These are phyloP conservation scores for Amanita pallidorosea DNA, from an alignment of 768 basidiomycete species.

Conservation along the genomic window DNA sequence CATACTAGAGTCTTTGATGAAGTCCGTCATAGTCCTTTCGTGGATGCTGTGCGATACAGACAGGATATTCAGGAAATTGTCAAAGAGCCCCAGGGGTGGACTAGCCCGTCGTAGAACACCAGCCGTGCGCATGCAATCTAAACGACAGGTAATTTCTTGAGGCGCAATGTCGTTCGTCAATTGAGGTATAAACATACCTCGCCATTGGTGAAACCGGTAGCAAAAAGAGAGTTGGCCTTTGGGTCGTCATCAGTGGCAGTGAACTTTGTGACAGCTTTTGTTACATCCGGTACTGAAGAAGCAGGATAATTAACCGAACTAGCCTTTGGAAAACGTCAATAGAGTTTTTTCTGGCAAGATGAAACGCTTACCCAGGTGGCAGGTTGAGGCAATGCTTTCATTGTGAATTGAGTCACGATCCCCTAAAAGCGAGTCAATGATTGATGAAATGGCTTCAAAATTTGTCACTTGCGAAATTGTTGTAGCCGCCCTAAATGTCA, in stretches of 20 bases:
- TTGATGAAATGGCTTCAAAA: background rate
- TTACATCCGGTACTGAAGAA: conserved; percentile 14
- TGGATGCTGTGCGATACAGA: conserved; percentile 17
- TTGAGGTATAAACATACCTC: background rate
- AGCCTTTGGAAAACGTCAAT: conserved; percentile 23
- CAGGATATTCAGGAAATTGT: conserved; percentile 34
- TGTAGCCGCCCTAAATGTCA: conserved; percentile 39
- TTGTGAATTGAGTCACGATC: conserved; percentile 46
- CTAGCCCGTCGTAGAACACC: conserved; percentile 42
- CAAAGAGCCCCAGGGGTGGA: conserved; percentile 32
- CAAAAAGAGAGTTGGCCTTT: conserved; percentile 23
- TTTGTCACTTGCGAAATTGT: conserved; percentile 36
- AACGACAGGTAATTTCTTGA: background rate
- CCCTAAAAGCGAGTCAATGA: conserved; percentile 21
- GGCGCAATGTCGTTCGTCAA: background rate
- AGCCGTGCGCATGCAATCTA: conserved; percentile 13
- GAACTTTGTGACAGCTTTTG: conserved; percentile 30
- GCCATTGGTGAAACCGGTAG: background rate
- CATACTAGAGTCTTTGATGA: conserved; percentile 20
- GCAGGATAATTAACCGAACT: conserved; percentile 29
- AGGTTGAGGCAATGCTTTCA: conserved; percentile 43
- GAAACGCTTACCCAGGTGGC: conserved; percentile 43
- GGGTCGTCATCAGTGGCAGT: conserved; percentile 32
- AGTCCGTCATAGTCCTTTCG: conserved; percentile 21
- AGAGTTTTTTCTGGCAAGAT: background rate